A percentile compares a stretch with the other conserved stretches of the same genome.
These are phyloP conservation scores for Xylaria sp. DNA, from an alignment of 2,329 filamentous ascomycete genomes.

Conservation along the genomic window DNA sequence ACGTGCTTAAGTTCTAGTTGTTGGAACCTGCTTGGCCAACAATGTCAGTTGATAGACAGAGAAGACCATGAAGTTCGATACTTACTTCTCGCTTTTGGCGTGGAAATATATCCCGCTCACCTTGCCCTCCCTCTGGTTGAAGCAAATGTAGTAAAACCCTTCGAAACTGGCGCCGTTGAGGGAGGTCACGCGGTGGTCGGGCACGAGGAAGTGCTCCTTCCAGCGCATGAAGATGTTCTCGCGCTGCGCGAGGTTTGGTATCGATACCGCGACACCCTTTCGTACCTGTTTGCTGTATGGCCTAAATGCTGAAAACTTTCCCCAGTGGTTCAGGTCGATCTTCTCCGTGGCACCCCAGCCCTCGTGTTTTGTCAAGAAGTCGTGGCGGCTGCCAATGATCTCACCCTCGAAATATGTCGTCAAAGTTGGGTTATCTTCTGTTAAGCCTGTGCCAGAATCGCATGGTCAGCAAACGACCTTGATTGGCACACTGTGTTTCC, in stretches of 20 bases:
- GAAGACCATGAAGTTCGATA: conserved; percentile 31
- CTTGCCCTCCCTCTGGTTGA: conserved; percentile 86
- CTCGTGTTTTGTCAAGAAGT: conserved; percentile 88
- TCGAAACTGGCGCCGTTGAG: conserved; percentile 97
- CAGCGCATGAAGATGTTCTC: conserved; percentile 98
- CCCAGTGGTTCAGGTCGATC: conserved; percentile 92
- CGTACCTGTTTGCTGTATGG: conserved; percentile 68
- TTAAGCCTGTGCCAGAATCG: conserved; percentile 67
- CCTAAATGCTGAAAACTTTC: conserved; percentile 84
- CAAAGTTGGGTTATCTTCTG: conserved; percentile 93
- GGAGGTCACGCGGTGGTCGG: conserved; percentile 88
- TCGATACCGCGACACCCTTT: conserved; percentile 53
- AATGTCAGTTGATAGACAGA: conserved; percentile 22
- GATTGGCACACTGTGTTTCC: neutral
- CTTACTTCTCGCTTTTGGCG: conserved; percentile 95
- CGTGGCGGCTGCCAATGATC: conserved; percentile 93
- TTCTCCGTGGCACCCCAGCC: conserved; percentile 92
- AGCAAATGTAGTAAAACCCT: conserved; percentile 99
- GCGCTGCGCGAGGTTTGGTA: conserved; percentile 38
- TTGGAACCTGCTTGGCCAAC: conserved; percentile 70
- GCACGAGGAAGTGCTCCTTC: conserved; percentile 98
- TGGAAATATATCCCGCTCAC: conserved; percentile 98
- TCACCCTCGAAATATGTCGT: conserved; percentile 99
- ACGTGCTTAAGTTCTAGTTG: conserved; percentile 91
- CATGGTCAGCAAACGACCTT: conserved; percentile 7